Evolutionary conservation across 345 rosid genomes (phyloP).

Genomic region (Adansonia digitata): DNA sequence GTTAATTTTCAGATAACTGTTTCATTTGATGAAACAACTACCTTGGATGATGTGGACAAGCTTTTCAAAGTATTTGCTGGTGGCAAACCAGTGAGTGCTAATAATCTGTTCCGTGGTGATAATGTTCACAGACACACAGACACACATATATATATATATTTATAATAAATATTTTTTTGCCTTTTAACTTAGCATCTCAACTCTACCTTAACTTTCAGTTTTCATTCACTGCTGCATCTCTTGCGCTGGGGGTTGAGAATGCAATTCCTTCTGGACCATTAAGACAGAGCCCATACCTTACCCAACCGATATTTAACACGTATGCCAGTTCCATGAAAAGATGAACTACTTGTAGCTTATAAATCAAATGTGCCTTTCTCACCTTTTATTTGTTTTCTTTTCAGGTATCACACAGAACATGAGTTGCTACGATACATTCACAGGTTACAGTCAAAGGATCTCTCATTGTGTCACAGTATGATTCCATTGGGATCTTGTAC

Average conservation of each 20-base stretch:
- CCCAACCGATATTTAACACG: slow-evolving; percentile 84
- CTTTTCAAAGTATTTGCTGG: slow-evolving; percentile 70
- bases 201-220: slow-evolving; percentile 43
- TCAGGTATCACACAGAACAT: slow-evolving; percentile 88
- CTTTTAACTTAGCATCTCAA: background rate
- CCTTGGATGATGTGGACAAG: slow-evolving; percentile 83
- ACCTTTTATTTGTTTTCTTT: slow-evolving; percentile 12
- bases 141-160: too few species aligned
- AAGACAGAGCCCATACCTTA: slow-evolving; percentile 75
- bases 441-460: slow-evolving; percentile 78
- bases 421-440: slow-evolving; percentile 84
- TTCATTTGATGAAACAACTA: slow-evolving; percentile 90
- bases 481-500: slow-evolving; percentile 98
- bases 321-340: slow-evolving; percentile 26
- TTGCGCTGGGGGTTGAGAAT: slow-evolving; percentile 71
- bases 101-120: slow-evolving; percentile 1
- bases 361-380: slow-evolving; percentile 9
- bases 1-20: slow-evolving; percentile 63
- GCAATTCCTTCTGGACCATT: slow-evolving; percentile 61
- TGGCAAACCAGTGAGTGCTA: slow-evolving; percentile 71
- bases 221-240: slow-evolving; percentile 73
- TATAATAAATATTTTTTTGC: slow-evolving; percentile 5
- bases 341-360: slow-evolving; percentile 13
- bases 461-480: slow-evolving; percentile 98
- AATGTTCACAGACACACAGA: slow-evolving; percentile 3